Evolutionary conservation across 2,329 filamentous ascomycete genomes (phyloP).

Genomic region (Verticillium albo-atrum): DNA sequence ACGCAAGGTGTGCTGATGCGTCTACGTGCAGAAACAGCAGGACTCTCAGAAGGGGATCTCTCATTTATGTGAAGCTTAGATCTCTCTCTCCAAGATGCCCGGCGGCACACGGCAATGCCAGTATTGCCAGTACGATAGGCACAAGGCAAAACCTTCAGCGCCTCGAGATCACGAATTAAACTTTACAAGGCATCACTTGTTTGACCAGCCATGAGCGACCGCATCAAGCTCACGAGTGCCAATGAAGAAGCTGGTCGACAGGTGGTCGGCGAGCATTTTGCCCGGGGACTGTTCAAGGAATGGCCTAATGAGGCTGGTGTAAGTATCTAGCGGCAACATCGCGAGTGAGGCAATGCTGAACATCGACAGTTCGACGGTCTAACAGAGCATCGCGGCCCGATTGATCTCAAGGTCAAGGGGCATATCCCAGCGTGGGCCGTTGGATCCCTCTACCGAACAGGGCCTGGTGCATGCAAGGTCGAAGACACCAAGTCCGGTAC

Average conservation of each 20-base stretch:
- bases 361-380: conserved; percentile 59
- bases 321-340: conserved; percentile 12
- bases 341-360: not conserved
- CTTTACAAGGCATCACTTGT: too few species aligned
- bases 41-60: too few species aligned
- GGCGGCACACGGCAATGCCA: too few species aligned
- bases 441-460: conserved; percentile 69
- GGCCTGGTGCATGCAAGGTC: conserved; percentile 62
- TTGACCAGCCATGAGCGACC: not conserved
- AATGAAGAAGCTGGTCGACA: not conserved
- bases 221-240: not conserved
- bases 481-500: conserved; percentile 52
- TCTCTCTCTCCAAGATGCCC: too few species aligned
- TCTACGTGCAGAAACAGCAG: too few species aligned
- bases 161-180: too few species aligned
- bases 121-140: too few species aligned
- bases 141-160: too few species aligned
- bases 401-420: conserved; percentile 60
- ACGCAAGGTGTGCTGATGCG: not conserved
- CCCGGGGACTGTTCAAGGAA: conserved; percentile 16
- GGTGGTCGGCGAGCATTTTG: not conserved
- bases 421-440: conserved; percentile 66
- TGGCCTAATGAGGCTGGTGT: conserved; percentile 47
- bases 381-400: conserved; percentile 60
- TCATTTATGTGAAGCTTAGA: too few species aligned